These are phyloP conservation scores for Amanita muscaria DNA, from an alignment of 768 basidiomycete species.

Conservation along the genomic window DNA sequence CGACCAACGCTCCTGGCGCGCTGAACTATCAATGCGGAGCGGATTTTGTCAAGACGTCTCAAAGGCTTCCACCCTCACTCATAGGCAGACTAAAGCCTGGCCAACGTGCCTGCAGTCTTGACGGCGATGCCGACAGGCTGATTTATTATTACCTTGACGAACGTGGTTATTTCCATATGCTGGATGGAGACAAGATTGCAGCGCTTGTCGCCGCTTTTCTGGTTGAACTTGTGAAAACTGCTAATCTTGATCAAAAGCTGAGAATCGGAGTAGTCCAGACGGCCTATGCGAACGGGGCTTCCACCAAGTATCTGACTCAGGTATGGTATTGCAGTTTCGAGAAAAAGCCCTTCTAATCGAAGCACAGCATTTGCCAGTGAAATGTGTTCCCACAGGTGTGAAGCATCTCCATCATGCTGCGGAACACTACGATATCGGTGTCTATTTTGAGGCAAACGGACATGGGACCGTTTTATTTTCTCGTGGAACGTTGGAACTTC, in stretches of 20 bases:
- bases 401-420: slow-evolving; percentile 98
- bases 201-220: slow-evolving; percentile 90
- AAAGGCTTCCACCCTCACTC: slow-evolving; percentile 77
- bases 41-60: slow-evolving; percentile 92
- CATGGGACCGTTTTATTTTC: slow-evolving; percentile 98
- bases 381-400: slow-evolving; percentile 93
- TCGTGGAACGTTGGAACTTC: slow-evolving; percentile 49
- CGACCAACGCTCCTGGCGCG: slow-evolving; percentile 52
- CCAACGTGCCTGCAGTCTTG: slow-evolving; percentile 85
- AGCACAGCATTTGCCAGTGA: slow-evolving; percentile 81
- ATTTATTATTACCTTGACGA: slow-evolving; percentile 92
- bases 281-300: slow-evolving; percentile 96
- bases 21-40: slow-evolving; percentile 90
- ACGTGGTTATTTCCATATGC: slow-evolving; percentile 71
- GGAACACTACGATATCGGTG: slow-evolving; percentile 88
- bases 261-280: slow-evolving; percentile 96
- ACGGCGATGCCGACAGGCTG: slow-evolving; percentile 95
- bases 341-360: neutral
- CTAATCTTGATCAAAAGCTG: slow-evolving; percentile 69
- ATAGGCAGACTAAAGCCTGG: slow-evolving; percentile 52
- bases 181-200: slow-evolving; percentile 98
- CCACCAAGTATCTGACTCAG: slow-evolving; percentile 83
- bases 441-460: slow-evolving; percentile 99
- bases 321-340: slow-evolving; percentile 32
- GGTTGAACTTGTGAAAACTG: slow-evolving; percentile 77